Evolutionary conservation across 495 filamentous ascomycete species (phyloP).

Genomic region (Penicillium verhagenii): DNA sequence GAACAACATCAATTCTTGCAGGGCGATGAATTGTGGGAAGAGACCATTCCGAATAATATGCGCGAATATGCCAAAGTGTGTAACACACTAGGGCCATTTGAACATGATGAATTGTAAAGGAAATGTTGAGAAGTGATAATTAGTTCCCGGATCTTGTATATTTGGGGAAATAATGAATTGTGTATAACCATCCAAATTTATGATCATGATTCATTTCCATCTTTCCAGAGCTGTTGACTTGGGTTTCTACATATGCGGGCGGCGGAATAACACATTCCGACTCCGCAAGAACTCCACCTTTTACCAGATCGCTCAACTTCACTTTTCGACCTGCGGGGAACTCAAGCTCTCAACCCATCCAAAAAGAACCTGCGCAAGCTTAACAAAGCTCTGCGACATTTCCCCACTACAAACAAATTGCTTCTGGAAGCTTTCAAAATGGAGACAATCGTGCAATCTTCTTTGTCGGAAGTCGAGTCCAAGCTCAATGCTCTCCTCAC

Average conservation of each 20-base stretch:
- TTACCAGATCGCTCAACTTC: not conserved
- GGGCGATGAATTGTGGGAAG: conserved; percentile 39
- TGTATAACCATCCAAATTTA: not conserved
- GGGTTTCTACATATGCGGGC: no score
- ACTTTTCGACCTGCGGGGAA: not conserved
- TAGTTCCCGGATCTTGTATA: not conserved
- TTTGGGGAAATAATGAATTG: not conserved
- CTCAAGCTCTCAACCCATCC: not conserved
- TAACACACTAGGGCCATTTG: conserved; percentile 21
- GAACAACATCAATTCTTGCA: conserved; percentile 36
- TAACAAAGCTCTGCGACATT: not conserved
- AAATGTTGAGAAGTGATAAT: not conserved
- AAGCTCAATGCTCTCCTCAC: conserved; percentile 43
- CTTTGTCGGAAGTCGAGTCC: conserved; percentile 39
- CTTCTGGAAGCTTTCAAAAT: conserved; percentile 21
- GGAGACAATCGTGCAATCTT: conserved; percentile 37
- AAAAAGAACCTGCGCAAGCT: no score
- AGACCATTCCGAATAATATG: conserved; percentile 45
- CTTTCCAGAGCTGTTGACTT: no score
- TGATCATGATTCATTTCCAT: no score
- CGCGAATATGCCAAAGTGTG: conserved; percentile 43
- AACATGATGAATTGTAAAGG: conserved; percentile 28
- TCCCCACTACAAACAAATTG: not conserved
- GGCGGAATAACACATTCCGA: not conserved
- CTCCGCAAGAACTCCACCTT: not conserved